Evolutionary conservation across 805 yeast genomes (phyloP).

Genomic region (Metschnikowia noctiluminum): DNA sequence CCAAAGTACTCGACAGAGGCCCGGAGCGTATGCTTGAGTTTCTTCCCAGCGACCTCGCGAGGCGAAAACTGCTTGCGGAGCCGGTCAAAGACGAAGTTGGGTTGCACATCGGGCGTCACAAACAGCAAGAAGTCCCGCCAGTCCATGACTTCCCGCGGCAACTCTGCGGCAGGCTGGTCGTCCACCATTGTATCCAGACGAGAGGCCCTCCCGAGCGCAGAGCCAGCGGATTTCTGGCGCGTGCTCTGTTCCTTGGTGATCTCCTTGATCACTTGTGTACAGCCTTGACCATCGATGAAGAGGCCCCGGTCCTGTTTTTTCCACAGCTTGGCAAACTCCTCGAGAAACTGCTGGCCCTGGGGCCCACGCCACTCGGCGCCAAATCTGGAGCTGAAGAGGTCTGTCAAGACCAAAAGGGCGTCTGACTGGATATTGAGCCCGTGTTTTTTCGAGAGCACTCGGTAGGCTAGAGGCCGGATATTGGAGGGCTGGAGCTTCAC

Average conservation of each 20-base stretch:
- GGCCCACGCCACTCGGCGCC: constrained; percentile 86
- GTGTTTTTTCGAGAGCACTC: constrained; percentile 86
- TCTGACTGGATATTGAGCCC: constrained; percentile 87
- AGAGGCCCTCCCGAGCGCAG: constrained; percentile 9
- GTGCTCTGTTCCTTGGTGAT: constrained; percentile 20
- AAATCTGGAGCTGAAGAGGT: constrained; percentile 68
- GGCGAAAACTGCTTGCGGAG: constrained; percentile 53
- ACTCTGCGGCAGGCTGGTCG: constrained; percentile 2
- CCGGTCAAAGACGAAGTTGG: constrained; percentile 59
- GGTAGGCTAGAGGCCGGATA: constrained; percentile 85
- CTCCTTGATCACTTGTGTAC: constrained; percentile 63
- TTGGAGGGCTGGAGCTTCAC: constrained; percentile 75
- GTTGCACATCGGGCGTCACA: constrained; percentile 63
- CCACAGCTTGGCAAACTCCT: constrained; percentile 79
- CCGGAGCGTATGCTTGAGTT: constrained; percentile 13
- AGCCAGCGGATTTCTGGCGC: not conserved
- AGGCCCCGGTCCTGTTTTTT: constrained; percentile 85
- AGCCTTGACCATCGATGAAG: constrained; percentile 75
- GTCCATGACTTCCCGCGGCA: constrained; percentile 35
- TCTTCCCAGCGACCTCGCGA: constrained; percentile 13
- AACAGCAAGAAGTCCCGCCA: constrained; percentile 75
- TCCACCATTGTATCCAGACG: constrained; percentile 23
- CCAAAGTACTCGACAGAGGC: constrained; percentile 40
- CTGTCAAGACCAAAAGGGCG: constrained; percentile 71
- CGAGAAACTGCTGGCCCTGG: constrained; percentile 60